Base-by-base conservation (phyloP, 345 rosid genomes). In the Xanthoceras sorbifolium region DNA sequence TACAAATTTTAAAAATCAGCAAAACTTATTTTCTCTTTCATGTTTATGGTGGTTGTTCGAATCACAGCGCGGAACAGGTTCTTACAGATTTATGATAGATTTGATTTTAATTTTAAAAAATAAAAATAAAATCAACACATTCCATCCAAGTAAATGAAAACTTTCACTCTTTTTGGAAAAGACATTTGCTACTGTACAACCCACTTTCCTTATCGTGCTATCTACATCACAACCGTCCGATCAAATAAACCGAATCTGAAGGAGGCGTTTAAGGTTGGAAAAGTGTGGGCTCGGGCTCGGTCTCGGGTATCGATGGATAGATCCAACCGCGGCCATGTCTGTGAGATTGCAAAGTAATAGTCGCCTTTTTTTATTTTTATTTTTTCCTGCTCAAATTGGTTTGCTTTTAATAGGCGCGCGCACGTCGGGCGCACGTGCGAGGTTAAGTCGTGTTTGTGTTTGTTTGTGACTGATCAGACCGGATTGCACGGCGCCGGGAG, bases 401-500 rank as follows among this genome's bases (percentile, higher is more conserved):
- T 66, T 29, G 76, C 67, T 65, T 73, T 42, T 9, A 65, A 40
- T 72, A 23, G 29, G 62, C 62, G 28, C 54, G 18, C 14, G 71
- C 61, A 57, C 72, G 81, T 78, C 60, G 28, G 52, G 6, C 12
- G 64, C 72, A 78, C 73, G 77, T 78, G 73, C 40, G 11, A 50
- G 76, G 63, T 54, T 64, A 12, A 4, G 64, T 38, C 14, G n/a
- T 4, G 77, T 61, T 3, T 14, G 9, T 11, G 55, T 4, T 44
- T 10, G 61, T 40, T 44, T 15, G 65, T 36, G 22, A 5, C 69
- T 52, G 80, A 62, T n/a, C 59, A 1, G 9, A 22, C 63, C 84
- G 84, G 32, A 71, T 75, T 28, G 71, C 62, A 23, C 82, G 82
- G 79, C 79, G 38, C 38, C 10, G 70, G 60, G 67, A 67, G 62